Conservation (phyloP, 306 rosid genomes). For the Rosa persica region DNA sequence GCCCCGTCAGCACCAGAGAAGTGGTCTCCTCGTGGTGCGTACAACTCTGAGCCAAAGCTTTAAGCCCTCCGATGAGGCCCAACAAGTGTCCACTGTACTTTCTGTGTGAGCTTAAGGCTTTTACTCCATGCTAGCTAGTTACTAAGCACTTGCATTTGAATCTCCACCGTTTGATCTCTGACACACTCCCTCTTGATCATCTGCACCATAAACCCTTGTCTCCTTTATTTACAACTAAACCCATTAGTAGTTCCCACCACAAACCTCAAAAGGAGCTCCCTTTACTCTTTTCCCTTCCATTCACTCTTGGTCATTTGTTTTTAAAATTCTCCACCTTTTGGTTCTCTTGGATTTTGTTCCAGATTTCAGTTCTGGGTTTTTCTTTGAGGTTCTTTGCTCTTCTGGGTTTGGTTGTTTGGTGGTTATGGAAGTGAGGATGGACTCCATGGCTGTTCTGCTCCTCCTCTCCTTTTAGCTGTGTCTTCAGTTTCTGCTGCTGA, state of each 20-base stretch:
- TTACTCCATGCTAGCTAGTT: not conserved
- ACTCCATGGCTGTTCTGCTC: conserved; percentile 48
- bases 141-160: conserved; percentile 23
- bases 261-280: conserved; percentile 46
- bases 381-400: conserved; percentile 15
- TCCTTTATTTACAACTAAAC: conserved; percentile 16
- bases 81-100: not conserved
- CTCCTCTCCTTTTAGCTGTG: conserved; percentile 41
- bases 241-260: conserved; percentile 15
- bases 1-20: conserved; percentile 30
- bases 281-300: conserved; percentile 17
- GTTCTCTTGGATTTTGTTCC: conserved; percentile 2
- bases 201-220: not conserved
- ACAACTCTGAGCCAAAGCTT: not conserved
- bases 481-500: conserved; percentile 54
- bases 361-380: conserved; percentile 22
- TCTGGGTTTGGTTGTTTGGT: conserved; percentile 15
- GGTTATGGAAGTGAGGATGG: conserved; percentile 25
- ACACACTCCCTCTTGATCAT: conserved; percentile 1
- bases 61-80: conserved; percentile 12
- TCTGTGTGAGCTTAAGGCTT: not conserved
- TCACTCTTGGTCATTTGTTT: not conserved
- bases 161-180: conserved; percentile 38
- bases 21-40: conserved; percentile 28
- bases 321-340: conserved; percentile 17